phyloP scores from a whole-genome alignment of 2,329 filamentous ascomycete species.

The Clarireedia sp. region DNA sequence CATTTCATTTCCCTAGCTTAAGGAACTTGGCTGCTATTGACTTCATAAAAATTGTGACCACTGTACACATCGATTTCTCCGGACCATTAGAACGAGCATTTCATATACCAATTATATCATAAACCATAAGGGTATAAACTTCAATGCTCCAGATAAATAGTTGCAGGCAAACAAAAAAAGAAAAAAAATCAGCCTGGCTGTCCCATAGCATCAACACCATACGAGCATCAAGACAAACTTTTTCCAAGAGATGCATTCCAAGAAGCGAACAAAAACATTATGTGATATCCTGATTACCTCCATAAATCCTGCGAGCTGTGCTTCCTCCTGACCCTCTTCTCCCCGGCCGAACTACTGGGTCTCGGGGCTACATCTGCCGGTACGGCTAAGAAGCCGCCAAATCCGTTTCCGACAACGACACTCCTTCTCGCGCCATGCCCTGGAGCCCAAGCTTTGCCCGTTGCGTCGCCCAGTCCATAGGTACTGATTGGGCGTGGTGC shows the following conservation, averaged over 20 bases:
- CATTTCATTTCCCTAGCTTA: no score
- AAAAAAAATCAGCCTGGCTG: neutral
- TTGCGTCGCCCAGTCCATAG: constrained; percentile 36
- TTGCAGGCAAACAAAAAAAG: neutral
- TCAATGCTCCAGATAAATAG: neutral
- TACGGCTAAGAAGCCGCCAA: constrained; percentile 58
- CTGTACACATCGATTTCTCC: neutral
- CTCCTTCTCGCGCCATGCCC: constrained; percentile 49
- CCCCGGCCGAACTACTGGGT: constrained; percentile 24
- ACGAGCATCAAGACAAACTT: neutral
- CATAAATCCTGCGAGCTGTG: constrained; percentile 5
- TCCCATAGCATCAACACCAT: no score
- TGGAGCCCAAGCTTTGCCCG: constrained; percentile 32
- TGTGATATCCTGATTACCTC: neutral
- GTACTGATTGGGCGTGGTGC: constrained; percentile 37
- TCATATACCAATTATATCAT: neutral
- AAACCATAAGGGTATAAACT: neutral
- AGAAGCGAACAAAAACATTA: neutral
- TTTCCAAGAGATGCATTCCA: neutral
- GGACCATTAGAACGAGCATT: neutral
- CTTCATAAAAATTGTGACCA: no score
- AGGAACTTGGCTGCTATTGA: no score
- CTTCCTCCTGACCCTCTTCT: neutral
- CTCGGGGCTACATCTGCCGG: constrained; percentile 39
- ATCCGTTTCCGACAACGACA: constrained; percentile 59